phyloP scores from a whole-genome alignment of 202 grass and related monocot species.

The Musa balbisiana region DNA sequence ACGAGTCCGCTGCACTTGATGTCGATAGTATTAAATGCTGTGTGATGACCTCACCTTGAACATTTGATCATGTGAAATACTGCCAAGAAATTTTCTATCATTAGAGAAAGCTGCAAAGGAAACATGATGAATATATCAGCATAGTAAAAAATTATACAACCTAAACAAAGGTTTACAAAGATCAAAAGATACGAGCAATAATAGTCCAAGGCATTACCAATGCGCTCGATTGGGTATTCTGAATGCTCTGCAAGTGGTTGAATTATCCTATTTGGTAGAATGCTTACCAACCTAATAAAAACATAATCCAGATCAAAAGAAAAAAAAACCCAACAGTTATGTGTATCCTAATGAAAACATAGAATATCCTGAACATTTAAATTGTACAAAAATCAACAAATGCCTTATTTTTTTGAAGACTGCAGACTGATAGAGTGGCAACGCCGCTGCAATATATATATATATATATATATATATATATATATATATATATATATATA shows the following conservation, averaged over 20 bases:
- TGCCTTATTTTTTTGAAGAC: conserved; percentile 70
- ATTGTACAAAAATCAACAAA: neutral
- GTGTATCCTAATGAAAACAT: neutral
- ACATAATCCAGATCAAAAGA: conserved; percentile 3
- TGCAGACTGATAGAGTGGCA: conserved; percentile 75
- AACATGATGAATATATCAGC: neutral
- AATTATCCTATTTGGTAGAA: conserved; percentile 82
- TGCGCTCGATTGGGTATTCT: conserved; percentile 76
- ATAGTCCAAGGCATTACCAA: conserved; percentile 41
- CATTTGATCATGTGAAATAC: conserved; percentile 88
- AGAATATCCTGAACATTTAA: conserved; percentile 7
- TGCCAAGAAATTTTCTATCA: conserved; percentile 70
- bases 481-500: neutral
- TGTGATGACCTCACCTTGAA: conserved; percentile 45
- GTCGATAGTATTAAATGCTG: too few species aligned
- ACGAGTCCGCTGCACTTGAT: conserved; percentile 43
- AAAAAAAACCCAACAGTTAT: neutral
- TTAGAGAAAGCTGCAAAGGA: conserved; percentile 54
- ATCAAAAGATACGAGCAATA: neutral
- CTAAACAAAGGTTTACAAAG: neutral
- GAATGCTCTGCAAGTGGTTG: conserved; percentile 84
- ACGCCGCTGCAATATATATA: conserved; percentile 51
- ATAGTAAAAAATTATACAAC: too few species aligned
- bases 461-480: too few species aligned
- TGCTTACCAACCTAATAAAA: conserved; percentile 62